Base-by-base conservation (phyloP, 2,329 filamentous ascomycete species). In the Pseudonectria foliicola region DNA sequence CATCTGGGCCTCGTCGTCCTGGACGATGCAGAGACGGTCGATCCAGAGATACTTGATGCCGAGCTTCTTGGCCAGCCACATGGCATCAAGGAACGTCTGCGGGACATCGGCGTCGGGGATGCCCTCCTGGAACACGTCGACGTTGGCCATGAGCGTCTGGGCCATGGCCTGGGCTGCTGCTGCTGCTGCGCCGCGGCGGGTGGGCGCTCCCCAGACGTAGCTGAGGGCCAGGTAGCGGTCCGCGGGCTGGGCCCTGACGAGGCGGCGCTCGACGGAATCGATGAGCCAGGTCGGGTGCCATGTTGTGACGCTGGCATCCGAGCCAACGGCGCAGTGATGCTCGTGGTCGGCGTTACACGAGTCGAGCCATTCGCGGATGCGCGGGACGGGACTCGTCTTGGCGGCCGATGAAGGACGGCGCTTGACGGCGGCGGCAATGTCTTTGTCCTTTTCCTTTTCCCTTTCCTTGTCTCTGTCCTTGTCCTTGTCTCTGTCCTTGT, bases 1-100 rank as follows among this genome's bases (percentile, higher is more conserved):
- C 45, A 57, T 58, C 39, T 64, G 60, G 13, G 49, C 49, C 10
- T 55, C 51, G 35, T 68, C 62, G 35, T 68, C 63, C 44, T 71
- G 67, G 5, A 65, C 55, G 36, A 68, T 65, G 34, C 65, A 68
- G 31, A 67, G 52, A 24, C 59, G 55, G 41, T 71, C 67, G 24
- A 70, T 60, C 68, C 67, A 71, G 13, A 71, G 52, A 37, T 64
- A 59, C 3, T 60, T 59, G 14, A 67, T 54, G 1, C 61, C 61
- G 10, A 70, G 51, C 48, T 66, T 67, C 40, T 57, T 61, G 15
- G 63, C 54, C 13, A 68, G 46, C 59, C 62, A 65, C 41, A 68
- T 64, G 39, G 64, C 64, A 40, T 67, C 64, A n/a, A 59, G 36
- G 35, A 67, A 61, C 4, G 64, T 65, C 33, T 60, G 55, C 25